Evolutionary conservation across 192 early-diverging fungal species (phyloP).

Genomic region (Haplosporangium gracile): DNA sequence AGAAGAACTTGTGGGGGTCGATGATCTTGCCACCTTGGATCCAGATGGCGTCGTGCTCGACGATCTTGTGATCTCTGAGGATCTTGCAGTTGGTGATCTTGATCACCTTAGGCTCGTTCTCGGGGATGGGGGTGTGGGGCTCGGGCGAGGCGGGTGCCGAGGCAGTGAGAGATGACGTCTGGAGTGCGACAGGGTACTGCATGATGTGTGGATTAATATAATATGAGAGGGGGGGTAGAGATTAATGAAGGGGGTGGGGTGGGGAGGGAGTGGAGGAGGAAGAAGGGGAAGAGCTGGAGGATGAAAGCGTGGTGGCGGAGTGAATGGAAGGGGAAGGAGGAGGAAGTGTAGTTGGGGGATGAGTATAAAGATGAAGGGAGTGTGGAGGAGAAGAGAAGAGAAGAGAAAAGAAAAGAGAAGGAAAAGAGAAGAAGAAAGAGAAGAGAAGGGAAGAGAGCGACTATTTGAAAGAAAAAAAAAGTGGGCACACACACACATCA

Average conservation of each 20-base stretch:
- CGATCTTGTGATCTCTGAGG: conserved; percentile 80
- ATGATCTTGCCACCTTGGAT: conserved; percentile 84
- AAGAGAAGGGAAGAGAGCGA: neutral
- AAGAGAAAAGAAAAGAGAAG: conserved; percentile 1
- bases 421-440: neutral
- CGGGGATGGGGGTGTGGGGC: conserved; percentile 44
- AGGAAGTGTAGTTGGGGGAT: neutral
- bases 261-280: neutral
- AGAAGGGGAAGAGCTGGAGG: neutral
- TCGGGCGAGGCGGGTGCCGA: conserved; percentile 43
- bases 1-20: conserved; percentile 80
- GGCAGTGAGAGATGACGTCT: conserved; percentile 15
- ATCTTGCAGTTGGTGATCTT: conserved; percentile 86
- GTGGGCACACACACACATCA: neutral
- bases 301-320: neutral
- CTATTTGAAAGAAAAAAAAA: neutral
- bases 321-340: neutral
- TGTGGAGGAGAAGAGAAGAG: neutral
- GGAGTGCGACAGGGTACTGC: conserved; percentile 54
- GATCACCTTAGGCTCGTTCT: conserved; percentile 51
- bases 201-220: conserved; percentile 6
- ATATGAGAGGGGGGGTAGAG: neutral
- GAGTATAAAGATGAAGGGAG: neutral
- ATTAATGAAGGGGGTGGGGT: neutral
- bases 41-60: conserved; percentile 80